Conservation (phyloP, 495 filamentous ascomycete genomes). For the Neurospora sp. region DNA sequence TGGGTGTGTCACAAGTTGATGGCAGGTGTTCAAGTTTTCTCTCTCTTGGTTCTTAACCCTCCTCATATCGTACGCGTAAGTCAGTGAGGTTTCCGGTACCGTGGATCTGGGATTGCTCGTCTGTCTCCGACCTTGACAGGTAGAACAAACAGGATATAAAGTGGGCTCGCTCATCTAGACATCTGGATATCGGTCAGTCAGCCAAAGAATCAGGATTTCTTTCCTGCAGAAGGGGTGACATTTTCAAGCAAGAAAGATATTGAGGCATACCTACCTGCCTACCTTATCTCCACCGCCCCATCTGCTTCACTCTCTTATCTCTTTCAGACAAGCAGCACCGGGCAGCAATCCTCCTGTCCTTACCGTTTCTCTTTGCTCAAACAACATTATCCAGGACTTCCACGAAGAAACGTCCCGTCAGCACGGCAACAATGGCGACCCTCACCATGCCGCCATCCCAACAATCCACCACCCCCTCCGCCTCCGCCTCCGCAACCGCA, state of each 20-base stretch:
- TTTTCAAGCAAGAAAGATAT: not conserved
- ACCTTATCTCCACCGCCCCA: not conserved
- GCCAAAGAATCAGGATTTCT: not conserved
- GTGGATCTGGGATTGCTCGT: not conserved
- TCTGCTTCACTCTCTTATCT: not conserved
- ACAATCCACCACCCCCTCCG: not conserved
- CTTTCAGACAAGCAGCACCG: not conserved
- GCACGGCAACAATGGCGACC: not conserved
- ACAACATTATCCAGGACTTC: not conserved
- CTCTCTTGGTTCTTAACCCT: not conserved
- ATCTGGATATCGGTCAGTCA: not conserved
- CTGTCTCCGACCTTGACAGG: not conserved
- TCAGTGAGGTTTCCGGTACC: not conserved
- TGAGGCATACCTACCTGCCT: not conserved
- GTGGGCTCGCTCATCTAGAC: not conserved
- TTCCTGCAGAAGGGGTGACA: not conserved
- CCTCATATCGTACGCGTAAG: not conserved
- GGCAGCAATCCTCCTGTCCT: not conserved
- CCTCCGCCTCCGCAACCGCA: constrained; percentile 2
- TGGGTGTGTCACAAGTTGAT: not conserved
- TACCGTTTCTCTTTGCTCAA: not conserved
- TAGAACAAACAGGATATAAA: not conserved
- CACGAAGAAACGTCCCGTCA: not conserved
- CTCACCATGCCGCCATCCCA: not conserved
- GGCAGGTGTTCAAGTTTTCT: not conserved